These are phyloP conservation scores for Penicillium antarcticum DNA, from an alignment of 495 filamentous ascomycete species.

Conservation along the genomic window DNA sequence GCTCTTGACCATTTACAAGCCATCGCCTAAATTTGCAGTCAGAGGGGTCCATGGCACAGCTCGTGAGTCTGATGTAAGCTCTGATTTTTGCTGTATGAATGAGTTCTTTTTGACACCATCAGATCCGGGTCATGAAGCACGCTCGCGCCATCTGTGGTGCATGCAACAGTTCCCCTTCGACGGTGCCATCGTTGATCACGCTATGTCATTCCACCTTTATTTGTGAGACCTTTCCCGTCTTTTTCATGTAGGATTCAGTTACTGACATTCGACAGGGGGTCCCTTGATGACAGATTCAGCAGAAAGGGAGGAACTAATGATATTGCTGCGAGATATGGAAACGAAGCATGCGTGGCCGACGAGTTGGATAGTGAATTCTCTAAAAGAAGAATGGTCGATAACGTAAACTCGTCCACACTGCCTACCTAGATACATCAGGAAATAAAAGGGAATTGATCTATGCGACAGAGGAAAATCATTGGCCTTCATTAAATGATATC, in stretches of 20 bases:
- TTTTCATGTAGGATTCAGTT: not conserved
- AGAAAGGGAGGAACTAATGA: constrained; percentile 6
- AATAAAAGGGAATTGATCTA: not conserved
- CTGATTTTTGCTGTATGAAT: not conserved
- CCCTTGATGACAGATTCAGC: constrained; percentile 10
- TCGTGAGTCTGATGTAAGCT: constrained; percentile 8
- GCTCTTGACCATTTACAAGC: constrained; percentile 10
- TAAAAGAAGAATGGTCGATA: constrained; percentile 9
- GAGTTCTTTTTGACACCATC: constrained; percentile 1
- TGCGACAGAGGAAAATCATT: constrained; percentile 22
- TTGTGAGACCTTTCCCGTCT: not conserved
- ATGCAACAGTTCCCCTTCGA: constrained; percentile 11
- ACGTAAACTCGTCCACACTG: not conserved
- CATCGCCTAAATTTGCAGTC: constrained; percentile 9
- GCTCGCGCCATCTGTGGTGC: constrained; percentile 8
- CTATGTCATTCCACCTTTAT: constrained; percentile 13
- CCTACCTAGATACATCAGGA: not conserved
- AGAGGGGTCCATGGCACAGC: constrained; percentile 1
- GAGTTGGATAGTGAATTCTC: constrained; percentile 7
- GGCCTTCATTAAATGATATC: constrained; percentile 69
- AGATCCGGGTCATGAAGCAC: constrained; percentile 10
- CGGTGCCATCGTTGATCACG: constrained; percentile 12
- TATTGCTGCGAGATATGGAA: constrained; percentile 10
- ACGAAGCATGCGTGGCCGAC: constrained; percentile 8
- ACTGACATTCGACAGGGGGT: constrained; percentile 9